Evolutionary conservation across 495 filamentous ascomycete genomes (phyloP).

Genomic region (Monascus purpureus): DNA sequence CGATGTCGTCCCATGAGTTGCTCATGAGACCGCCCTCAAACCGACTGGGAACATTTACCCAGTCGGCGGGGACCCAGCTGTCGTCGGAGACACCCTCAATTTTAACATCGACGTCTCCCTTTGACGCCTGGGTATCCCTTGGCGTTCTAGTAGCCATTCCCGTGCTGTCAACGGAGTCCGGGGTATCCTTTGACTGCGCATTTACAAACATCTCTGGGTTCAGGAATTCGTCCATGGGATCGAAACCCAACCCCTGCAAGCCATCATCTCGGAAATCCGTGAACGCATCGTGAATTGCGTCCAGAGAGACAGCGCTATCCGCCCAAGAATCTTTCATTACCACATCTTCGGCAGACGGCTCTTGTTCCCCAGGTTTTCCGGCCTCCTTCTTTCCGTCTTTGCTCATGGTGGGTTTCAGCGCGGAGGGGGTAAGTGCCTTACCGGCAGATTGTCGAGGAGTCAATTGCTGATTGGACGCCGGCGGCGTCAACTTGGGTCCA

Average conservation of each 20-base stretch:
- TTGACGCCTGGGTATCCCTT: slow-evolving; percentile 14
- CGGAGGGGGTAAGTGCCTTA: slow-evolving; percentile 14
- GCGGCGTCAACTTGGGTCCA: slow-evolving; percentile 24
- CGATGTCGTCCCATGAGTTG: slow-evolving; percentile 16
- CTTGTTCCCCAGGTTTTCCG: slow-evolving; percentile 10
- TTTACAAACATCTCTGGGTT: slow-evolving; percentile 29
- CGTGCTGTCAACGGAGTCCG: slow-evolving; percentile 22
- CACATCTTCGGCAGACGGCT: slow-evolving; percentile 2
- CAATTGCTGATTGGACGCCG: slow-evolving; percentile 26
- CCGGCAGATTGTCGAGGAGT: slow-evolving; percentile 21
- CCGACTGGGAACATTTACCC: slow-evolving; percentile 16
- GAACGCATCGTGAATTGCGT: slow-evolving; percentile 30
- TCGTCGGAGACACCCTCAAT: slow-evolving; percentile 9
- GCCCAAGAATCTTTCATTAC: slow-evolving; percentile 25
- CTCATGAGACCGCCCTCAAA: slow-evolving; percentile 12
- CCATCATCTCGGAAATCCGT: slow-evolving; percentile 15
- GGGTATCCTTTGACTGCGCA: slow-evolving; percentile 25
- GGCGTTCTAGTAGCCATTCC: slow-evolving; percentile 23
- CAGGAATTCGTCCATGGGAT: slow-evolving; percentile 28
- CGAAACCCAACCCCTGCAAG: slow-evolving; percentile 14
- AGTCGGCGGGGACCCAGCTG: slow-evolving; percentile 19
- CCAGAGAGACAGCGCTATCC: slow-evolving; percentile 26
- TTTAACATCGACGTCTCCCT: slow-evolving; percentile 5
- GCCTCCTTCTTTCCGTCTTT: slow-evolving; percentile 19
- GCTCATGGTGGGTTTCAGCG: slow-evolving; percentile 13